A percentile compares a stretch with the other conserved stretches of the same genome.
phyloP scores from a whole-genome alignment of 768 basidiomycete species.

The Leccinum rimulosum region DNA sequence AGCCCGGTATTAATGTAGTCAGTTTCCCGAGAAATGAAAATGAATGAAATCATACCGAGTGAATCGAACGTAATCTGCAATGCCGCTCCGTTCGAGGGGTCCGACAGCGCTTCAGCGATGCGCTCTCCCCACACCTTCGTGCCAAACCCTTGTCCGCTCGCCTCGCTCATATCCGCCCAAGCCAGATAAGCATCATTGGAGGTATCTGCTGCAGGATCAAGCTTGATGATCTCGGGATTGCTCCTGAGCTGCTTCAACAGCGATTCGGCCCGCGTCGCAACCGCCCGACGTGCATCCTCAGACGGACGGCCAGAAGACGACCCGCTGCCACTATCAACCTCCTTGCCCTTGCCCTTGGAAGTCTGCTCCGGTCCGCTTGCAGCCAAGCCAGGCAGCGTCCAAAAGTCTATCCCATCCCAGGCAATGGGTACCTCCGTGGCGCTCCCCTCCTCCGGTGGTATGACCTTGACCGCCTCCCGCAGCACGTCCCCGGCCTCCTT shows the following conservation, averaged over 20 bases:
- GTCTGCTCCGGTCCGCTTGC: conserved; percentile 16
- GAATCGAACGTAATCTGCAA: conserved; percentile 52
- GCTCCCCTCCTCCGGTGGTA: conserved; percentile 75
- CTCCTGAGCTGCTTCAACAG: conserved; percentile 69
- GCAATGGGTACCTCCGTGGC: conserved; percentile 35
- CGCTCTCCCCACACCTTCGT: conserved; percentile 52
- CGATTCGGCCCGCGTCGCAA: conserved; percentile 73
- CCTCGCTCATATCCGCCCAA: conserved; percentile 60
- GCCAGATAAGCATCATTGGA: conserved; percentile 49
- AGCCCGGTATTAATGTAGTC: conserved; percentile 1
- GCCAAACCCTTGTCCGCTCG: conserved; percentile 50
- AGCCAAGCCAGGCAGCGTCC: conserved; percentile 58
- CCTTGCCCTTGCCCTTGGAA: conserved; percentile 39
- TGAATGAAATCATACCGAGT: conserved; percentile 49
- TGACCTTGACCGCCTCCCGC: conserved; percentile 86
- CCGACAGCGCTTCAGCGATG: conserved; percentile 47
- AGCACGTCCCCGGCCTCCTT: conserved; percentile 81
- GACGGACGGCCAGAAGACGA: conserved; percentile 28
- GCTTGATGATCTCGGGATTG: conserved; percentile 71
- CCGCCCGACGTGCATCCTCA: conserved; percentile 48
- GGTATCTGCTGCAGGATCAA: conserved; percentile 70
- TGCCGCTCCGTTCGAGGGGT: conserved; percentile 48
- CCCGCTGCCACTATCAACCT: conserved; percentile 21
- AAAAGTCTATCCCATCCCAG: conserved; percentile 89
- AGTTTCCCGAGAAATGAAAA: not conserved